Conservation (phyloP, 202 grass and related monocot species). For the Digitaria exilis region DNA sequence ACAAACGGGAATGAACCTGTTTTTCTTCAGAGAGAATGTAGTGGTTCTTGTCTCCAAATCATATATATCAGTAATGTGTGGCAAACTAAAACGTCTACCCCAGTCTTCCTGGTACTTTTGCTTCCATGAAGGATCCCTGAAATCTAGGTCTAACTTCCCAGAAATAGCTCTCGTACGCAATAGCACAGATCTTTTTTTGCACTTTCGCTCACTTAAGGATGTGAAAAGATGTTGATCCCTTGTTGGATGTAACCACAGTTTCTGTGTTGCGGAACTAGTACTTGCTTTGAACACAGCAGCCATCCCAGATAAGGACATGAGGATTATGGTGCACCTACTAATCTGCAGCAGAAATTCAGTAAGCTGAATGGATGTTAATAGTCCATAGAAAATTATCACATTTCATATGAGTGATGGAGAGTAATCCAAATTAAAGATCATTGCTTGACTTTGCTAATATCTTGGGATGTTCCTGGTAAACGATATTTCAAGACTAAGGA, state of each 20-base stretch:
- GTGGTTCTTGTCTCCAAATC: conserved; percentile 75
- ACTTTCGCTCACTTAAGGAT: conserved; percentile 42
- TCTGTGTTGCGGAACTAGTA: conserved; percentile 8
- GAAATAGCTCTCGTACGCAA: conserved; percentile 43
- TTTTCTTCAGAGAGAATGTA: conserved; percentile 86
- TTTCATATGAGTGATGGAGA: neutral
- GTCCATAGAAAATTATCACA: neutral
- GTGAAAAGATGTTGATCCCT: conserved; percentile 32
- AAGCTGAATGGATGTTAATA: neutral
- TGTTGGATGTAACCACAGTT: conserved; percentile 13
- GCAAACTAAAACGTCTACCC: conserved; percentile 72
- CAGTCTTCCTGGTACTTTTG: conserved; percentile 77
- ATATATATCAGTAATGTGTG: conserved; percentile 86
- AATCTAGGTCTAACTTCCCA: conserved; percentile 62
- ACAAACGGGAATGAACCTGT: conserved; percentile 51
- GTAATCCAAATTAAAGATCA: neutral
- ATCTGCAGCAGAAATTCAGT: conserved; percentile 31
- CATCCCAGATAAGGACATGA: conserved; percentile 41
- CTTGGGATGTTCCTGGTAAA: neutral
- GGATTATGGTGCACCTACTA: neutral
- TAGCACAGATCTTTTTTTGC: conserved; percentile 18
- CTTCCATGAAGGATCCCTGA: conserved; percentile 74
- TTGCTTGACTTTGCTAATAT: neutral
- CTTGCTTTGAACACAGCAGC: conserved; percentile 50
- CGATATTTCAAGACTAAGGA: neutral